These are phyloP conservation scores for Cantharellus cinnabarinus DNA, from an alignment of 768 basidiomycete species.

Conservation along the genomic window DNA sequence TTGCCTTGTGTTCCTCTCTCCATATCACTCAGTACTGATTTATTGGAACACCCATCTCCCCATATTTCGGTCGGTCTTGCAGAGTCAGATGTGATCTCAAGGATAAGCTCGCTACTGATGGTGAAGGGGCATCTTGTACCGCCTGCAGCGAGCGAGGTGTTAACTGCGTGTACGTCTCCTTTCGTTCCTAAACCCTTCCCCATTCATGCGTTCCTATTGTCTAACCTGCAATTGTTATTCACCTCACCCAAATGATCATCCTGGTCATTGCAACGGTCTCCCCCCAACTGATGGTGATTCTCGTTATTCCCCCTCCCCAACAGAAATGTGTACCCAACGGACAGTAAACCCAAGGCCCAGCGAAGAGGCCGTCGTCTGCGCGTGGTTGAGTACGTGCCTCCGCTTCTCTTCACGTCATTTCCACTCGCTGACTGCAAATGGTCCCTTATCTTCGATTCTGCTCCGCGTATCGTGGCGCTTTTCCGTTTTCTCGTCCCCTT, in stretches of 20 bases:
- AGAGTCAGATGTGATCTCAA: slow-evolving; percentile 91
- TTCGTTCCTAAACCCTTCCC: too few relatives aligned
- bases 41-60: background rate
- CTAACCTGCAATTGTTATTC: background rate
- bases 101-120: slow-evolving; percentile 40
- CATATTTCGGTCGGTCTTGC: slow-evolving; percentile 1
- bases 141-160: slow-evolving; percentile 79
- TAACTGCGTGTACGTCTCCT: slow-evolving; percentile 69
- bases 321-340: background rate
- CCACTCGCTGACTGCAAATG: background rate
- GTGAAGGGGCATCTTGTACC: slow-evolving; percentile 41
- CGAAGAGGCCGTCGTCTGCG: background rate
- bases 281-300: background rate
- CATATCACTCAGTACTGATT: background rate
- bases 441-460: background rate
- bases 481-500: background rate
- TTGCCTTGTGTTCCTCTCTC: background rate
- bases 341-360: background rate
- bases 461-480: background rate
- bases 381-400: background rate
- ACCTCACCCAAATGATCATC: background rate
- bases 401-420: background rate
- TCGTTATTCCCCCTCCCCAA: background rate
- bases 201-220: background rate
- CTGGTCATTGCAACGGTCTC: background rate